Percentiles rank a stretch among this genome's conserved stretches.
phyloP scores from a whole-genome alignment of 805 yeast species.

The Spathaspora sp. region DNA sequence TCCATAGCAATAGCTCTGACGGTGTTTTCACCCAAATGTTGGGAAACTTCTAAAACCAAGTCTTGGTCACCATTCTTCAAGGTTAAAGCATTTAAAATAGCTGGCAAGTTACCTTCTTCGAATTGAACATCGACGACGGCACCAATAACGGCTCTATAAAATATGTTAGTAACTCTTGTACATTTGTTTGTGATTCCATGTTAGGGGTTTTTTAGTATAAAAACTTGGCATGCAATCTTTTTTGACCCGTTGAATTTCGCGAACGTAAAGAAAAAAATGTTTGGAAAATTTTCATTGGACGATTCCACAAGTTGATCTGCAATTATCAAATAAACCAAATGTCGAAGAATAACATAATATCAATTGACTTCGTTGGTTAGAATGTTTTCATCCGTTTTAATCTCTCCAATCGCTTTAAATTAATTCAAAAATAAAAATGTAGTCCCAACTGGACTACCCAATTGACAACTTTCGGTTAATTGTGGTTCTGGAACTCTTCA shows the following conservation, averaged over 20 bases:
- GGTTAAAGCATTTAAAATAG: constrained; percentile 94
- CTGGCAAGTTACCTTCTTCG: constrained; percentile 96
- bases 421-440: too few species aligned
- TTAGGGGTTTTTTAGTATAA: background rate
- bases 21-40: constrained; percentile 99
- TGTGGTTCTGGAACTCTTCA: background rate
- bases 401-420: background rate
- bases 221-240: background rate
- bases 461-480: background rate
- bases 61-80: constrained; percentile 74
- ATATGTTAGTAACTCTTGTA: constrained; percentile 26
- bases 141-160: constrained; percentile 88
- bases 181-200: background rate
- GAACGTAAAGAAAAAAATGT: background rate
- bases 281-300: constrained; percentile 27
- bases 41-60: constrained; percentile 96
- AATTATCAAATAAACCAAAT: background rate
- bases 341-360: background rate
- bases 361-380: background rate
- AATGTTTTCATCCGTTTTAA: background rate
- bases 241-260: background rate
- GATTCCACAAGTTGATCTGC: constrained; percentile 3
- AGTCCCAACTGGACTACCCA: background rate
- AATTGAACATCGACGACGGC: constrained; percentile 99
- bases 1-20: constrained; percentile 99